Evolutionary conservation across 208 protist species (phyloP).

Genomic region (Lotmaria passim): DNA sequence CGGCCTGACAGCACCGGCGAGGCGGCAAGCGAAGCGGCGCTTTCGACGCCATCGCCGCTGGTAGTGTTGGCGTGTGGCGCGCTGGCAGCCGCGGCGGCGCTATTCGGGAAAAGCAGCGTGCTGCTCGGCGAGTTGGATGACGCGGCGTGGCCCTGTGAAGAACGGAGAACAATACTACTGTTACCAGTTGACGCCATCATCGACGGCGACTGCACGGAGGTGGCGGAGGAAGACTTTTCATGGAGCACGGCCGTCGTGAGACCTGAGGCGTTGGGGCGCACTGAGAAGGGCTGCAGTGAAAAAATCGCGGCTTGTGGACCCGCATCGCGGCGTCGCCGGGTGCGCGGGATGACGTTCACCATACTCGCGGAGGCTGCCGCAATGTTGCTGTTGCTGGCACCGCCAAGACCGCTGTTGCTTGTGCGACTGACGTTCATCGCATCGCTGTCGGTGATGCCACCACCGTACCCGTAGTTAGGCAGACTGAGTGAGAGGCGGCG

Average conservation of each 20-base stretch:
- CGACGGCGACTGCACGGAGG: conserved; percentile 11
- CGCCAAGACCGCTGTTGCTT: background rate
- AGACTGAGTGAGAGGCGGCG: background rate
- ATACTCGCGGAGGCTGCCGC: background rate
- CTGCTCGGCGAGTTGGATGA: conserved; percentile 8
- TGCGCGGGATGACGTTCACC: conserved; percentile 18
- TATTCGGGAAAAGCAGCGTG: background rate
- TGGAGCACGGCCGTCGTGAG: background rate
- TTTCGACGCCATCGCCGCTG: too few relatives aligned
- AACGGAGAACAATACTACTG: background rate
- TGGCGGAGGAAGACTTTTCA: conserved; percentile 9
- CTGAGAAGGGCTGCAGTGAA: background rate
- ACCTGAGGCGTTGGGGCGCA: background rate
- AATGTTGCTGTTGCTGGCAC: background rate
- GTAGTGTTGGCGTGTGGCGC: background rate
- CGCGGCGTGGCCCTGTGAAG: conserved; percentile 1
- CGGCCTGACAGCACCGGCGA: background rate
- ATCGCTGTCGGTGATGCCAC: conserved; percentile 6
- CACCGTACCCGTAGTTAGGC: background rate
- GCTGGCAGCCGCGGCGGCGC: background rate
- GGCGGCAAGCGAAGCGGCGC: background rate
- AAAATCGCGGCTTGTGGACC: background rate
- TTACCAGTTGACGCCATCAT: background rate
- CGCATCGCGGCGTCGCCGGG: conserved; percentile 6
- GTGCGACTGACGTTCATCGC: conserved; percentile 2